Evolutionary conservation across 176 grass and related monocot genomes (phyloP).

Genomic region (Avena insularis): DNA sequence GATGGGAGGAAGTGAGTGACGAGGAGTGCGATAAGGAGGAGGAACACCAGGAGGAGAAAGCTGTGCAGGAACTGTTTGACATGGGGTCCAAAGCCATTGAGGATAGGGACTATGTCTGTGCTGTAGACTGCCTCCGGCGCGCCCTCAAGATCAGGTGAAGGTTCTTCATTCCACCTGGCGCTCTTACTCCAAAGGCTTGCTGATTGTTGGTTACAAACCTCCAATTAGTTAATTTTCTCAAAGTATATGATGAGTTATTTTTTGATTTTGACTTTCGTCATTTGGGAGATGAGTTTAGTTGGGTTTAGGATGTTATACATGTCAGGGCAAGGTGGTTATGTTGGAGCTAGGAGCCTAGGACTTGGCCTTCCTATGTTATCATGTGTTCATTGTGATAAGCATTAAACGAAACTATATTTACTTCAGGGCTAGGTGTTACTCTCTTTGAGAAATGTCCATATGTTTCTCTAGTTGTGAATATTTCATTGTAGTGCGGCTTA

Average conservation of each 20-base stretch:
- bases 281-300: neutral
- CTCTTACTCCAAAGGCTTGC: neutral
- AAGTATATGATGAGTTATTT: neutral
- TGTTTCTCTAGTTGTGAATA: neutral
- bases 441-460: neutral
- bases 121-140: conserved; percentile 70
- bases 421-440: neutral
- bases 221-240: neutral
- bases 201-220: neutral
- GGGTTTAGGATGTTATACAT: conserved; percentile 41
- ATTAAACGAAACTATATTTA: neutral
- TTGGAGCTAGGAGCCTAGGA: neutral
- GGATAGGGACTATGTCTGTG: conserved; percentile 62
- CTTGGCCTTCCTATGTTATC: neutral
- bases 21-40: neutral
- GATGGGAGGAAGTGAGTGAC: neutral
- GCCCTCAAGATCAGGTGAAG: conserved; percentile 84
- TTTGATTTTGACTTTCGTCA: neutral
- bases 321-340: neutral
- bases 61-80: conserved; percentile 71
- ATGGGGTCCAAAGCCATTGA: conserved; percentile 69
- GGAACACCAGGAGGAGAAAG: conserved; percentile 30
- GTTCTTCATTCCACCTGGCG: neutral
- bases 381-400: neutral
- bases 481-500: neutral